Evolutionary conservation across 345 rosid genomes (phyloP), one percentile per base, ranked within the genome.

Genomic region (Salix dunnii): DNA sequence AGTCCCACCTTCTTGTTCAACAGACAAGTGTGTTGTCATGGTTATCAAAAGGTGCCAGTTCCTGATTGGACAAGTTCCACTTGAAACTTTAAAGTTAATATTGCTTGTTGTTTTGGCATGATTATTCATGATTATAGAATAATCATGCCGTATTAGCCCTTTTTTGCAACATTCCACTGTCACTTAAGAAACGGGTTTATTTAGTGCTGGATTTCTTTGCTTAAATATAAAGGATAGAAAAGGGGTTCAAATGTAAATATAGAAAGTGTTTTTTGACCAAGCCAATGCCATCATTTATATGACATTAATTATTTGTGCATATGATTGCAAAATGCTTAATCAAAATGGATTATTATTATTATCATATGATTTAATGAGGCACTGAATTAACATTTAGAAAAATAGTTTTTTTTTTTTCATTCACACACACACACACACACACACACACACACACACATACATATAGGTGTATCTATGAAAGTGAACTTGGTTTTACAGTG

Each of bases 1-100:
- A 78, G 80, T 84, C 81, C 80, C 81, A 84, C 83, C 87, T 51
- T 62, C 76, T 74, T 63, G 70, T 53, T 36, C 64, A 63, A 51
- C 43, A 0, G 28, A 75, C 66, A 35, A 30, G 33, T 67, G 71
- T 60, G 68, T 11, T 71, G 55, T 66, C 71, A 1, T 49, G n/a
- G 42, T 71, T n/a, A 7, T 73, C 80, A 77, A 81, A 72, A 38
- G 43, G 33, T 65, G 40, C 18, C 51, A 17, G 43, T 23, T 72
- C 27, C 28, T 80, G 31, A 30, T 66, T 58, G 64, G 72, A 28
- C 73, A 2, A 70, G 68, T 40, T 66, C 66, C 64, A 31, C 20
- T 43, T 30, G 27, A 36, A 63, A 49, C 82, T 28, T 79, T 64
- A 18, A 46, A 61, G 36, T n/a, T 30, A 67, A 38, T 1, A 31